Conservation (phyloP, 192 early-diverging fungal genomes). For the Blastocladiella britannica region DNA sequence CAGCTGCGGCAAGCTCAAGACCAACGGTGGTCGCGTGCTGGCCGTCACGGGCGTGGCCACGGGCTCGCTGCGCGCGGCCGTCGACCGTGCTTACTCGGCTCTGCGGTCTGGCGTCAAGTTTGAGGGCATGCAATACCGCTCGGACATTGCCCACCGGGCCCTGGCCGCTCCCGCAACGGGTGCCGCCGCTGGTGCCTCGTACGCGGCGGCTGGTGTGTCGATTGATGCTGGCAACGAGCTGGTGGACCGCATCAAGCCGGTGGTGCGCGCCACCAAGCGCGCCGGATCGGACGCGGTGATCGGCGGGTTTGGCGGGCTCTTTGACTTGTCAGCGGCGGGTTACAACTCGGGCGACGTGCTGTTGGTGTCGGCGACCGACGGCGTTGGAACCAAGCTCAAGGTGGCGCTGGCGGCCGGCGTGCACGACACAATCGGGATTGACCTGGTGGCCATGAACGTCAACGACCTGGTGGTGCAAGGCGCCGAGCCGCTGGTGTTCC, state of each 20-base stretch:
- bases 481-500: slow-evolving; percentile 94
- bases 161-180: slow-evolving; percentile 10
- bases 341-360: slow-evolving; percentile 62
- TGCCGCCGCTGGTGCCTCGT: slow-evolving; percentile 46
- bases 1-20: slow-evolving; percentile 46
- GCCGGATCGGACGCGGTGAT: slow-evolving; percentile 89
- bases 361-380: slow-evolving; percentile 92
- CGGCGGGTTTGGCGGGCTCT: slow-evolving; percentile 94
- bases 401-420: slow-evolving; percentile 68
- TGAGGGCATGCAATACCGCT: slow-evolving; percentile 67
- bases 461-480: slow-evolving; percentile 98
- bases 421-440: slow-evolving; percentile 89
- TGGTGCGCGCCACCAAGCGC: slow-evolving; percentile 80
- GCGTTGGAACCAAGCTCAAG: slow-evolving; percentile 96
- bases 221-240: slow-evolving; percentile 91
- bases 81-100: slow-evolving; percentile 52
- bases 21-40: slow-evolving; percentile 85
- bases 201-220: slow-evolving; percentile 86
- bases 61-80: slow-evolving; percentile 53
- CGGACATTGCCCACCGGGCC: slow-evolving; percentile 72
- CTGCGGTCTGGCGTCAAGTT: slow-evolving; percentile 52
- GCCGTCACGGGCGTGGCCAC: slow-evolving; percentile 66
- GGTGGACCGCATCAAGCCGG: slow-evolving; percentile 86
- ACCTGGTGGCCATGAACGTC: slow-evolving; percentile 98
- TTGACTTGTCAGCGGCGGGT: slow-evolving; percentile 84